A percentile compares a stretch with the other conserved stretches of the same genome.
phyloP scores from a whole-genome alignment of 2,329 filamentous ascomycete genomes.

The Acarospora socialis region DNA sequence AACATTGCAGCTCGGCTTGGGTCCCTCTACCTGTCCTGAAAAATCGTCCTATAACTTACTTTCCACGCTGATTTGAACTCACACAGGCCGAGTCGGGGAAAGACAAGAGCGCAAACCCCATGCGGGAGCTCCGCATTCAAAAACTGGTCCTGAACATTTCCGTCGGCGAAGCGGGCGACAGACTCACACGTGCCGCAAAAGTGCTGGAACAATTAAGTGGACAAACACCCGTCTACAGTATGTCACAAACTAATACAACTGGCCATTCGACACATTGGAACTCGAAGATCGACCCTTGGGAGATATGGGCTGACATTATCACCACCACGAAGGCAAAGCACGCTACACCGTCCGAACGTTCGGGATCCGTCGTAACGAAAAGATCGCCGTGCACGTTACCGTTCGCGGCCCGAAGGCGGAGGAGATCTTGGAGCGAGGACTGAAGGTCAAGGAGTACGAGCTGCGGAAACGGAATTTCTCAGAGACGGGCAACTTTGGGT shows the following conservation, averaged over 20 bases:
- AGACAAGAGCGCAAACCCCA: constrained; percentile 86
- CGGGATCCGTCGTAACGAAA: constrained; percentile 99
- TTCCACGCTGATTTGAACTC: constrained; percentile 1
- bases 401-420: constrained; percentile 98
- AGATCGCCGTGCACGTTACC: constrained; percentile 98
- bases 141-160: constrained; percentile 99
- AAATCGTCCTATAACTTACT: too few species aligned
- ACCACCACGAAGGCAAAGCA: constrained; percentile 71
- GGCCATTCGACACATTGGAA: constrained; percentile 1
- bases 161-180: constrained; percentile 99
- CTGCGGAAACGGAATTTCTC: constrained; percentile 99
- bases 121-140: constrained; percentile 99
- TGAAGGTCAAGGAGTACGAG: constrained; percentile 99
- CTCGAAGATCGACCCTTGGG: neutral
- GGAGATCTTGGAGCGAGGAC: constrained; percentile 99
- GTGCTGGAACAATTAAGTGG: constrained; percentile 98
- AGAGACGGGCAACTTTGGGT: constrained; percentile 98
- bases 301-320: neutral
- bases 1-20: too few species aligned
- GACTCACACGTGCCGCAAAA: constrained; percentile 98
- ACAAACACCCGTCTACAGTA: constrained; percentile 99
- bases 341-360: constrained; percentile 99
- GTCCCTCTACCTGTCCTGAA: too few species aligned
- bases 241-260: constrained; percentile 22
- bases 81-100: constrained; percentile 48